phyloP scores from a whole-genome alignment of 1,284 basidiomycete species.

The Pseudozyma sp. region DNA sequence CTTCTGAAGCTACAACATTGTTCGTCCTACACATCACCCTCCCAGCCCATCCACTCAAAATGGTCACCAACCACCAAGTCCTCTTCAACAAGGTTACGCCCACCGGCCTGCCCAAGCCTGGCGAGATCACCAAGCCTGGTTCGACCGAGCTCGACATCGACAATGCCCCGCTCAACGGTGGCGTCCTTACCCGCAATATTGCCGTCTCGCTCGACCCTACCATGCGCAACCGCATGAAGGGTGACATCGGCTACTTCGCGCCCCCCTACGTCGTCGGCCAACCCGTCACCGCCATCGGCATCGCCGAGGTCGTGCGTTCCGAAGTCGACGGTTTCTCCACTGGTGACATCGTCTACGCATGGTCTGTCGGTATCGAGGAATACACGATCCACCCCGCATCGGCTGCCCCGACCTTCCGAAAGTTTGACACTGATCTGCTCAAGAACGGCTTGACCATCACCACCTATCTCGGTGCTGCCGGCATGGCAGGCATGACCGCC shows the following conservation, averaged over 20 bases:
- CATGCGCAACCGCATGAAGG: constrained; percentile 56
- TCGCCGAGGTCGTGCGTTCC: constrained; percentile 37
- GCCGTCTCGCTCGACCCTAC: constrained; percentile 52
- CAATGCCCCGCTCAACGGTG: constrained; percentile 45
- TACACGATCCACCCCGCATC: constrained; percentile 29
- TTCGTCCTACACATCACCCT: no score
- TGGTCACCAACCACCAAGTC: constrained; percentile 52
- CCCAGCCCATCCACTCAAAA: constrained; percentile 6
- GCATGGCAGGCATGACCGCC: constrained; percentile 69
- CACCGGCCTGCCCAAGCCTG: constrained; percentile 44
- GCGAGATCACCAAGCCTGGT: constrained; percentile 33
- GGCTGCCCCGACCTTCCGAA: constrained; percentile 21
- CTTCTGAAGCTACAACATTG: neutral
- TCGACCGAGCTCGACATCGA: constrained; percentile 33
- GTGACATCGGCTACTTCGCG: constrained; percentile 36
- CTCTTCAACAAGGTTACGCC: constrained; percentile 48
- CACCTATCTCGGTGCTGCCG: constrained; percentile 67
- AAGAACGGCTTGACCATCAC: constrained; percentile 41
- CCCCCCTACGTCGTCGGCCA: constrained; percentile 34
- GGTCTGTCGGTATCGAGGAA: constrained; percentile 41
- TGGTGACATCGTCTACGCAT: constrained; percentile 38
- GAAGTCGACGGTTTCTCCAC: constrained; percentile 22
- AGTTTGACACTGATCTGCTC: constrained; percentile 28
- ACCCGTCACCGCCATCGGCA: constrained; percentile 42
- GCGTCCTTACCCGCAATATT: constrained; percentile 43